Base-by-base conservation (phyloP, 148 eudicot species). In the Rhododendron simsii region DNA sequence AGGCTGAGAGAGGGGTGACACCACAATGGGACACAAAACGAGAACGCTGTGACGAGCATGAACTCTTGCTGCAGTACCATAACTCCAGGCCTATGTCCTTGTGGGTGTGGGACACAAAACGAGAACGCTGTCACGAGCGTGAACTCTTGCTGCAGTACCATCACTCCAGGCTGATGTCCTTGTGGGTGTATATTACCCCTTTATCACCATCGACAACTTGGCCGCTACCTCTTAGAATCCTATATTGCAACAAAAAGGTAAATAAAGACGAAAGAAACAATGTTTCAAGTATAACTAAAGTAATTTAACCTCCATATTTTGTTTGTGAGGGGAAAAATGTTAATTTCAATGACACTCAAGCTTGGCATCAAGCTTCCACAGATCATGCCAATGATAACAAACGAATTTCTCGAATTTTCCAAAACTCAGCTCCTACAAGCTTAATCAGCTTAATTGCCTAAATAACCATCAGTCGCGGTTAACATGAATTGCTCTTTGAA, bases 201-300 rank as follows among this genome's bases (percentile, higher is more conserved):
- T 91, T 90, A 88, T 95, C 98, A 3, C 95, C 93, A 2, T 91
- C 86, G 47, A 95, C 98, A 10, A 94, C 91, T 88, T 95, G 98
- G 44, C 98, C 97, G 48, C 63, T 87, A 55, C 97, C 98, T 87
- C 92, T 91, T 30, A 91, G 92, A 89, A 94, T 76, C 98, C 98
- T 95, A 84, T 80, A 86, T 35, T 15, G 12, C 28, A 75, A 84
- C 21, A 77, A 76, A 55, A 78, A 61, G 15, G 48, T 44, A 9
- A 9, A 53, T 20, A 74, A 33, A 1, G 30, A 3, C 23, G 53
- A 63, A 11, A 50, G 4, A 30, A n/a, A 41, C 15, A 4, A 45
- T 8, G 4, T 41, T 55, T 37, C 2, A 15, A 39, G 67, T 14
- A 21, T 30, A n/a, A 21, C 16, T 1, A 7, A 83, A 5, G 57